These are phyloP conservation scores for Sanghuangporus sanghuang DNA, from an alignment of 1,284 basidiomycete genomes.

Conservation along the genomic window DNA sequence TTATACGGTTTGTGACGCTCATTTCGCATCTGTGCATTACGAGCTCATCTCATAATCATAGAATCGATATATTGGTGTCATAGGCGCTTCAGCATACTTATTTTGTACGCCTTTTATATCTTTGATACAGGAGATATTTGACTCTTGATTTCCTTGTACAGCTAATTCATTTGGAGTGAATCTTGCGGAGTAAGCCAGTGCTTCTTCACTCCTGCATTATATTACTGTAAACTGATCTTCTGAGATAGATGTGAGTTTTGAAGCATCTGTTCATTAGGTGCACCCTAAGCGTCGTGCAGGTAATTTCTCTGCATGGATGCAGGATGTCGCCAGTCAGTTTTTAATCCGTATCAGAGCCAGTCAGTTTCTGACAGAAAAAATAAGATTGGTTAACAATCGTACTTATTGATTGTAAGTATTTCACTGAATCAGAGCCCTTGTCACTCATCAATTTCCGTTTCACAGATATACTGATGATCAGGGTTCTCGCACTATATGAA, in stretches of 20 bases:
- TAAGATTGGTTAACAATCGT: background rate
- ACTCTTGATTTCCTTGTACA: background rate
- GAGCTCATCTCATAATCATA: background rate
- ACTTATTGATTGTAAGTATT: constrained; percentile 2
- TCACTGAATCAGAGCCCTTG: background rate
- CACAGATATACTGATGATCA: constrained; percentile 5
- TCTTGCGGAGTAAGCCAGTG: background rate
- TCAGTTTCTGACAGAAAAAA: background rate
- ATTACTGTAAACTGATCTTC: background rate
- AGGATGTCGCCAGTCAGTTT: background rate
- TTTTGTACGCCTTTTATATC: background rate
- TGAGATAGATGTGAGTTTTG: background rate
- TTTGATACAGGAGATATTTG: background rate
- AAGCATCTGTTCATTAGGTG: background rate
- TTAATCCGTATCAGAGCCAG: background rate
- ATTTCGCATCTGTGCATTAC: background rate
- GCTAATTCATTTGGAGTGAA: background rate
- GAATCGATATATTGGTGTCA: constrained; percentile 1
- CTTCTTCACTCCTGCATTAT: background rate
- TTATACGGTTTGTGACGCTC: background rate
- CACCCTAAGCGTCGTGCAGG: background rate
- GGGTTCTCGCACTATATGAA: constrained; percentile 2
- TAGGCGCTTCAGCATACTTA: background rate
- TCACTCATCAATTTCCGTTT: background rate
- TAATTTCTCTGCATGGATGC: background rate